These are phyloP conservation scores for Hemisphaericaspora nanyangensis DNA, from an alignment of 805 yeast species.

Conservation along the genomic window DNA sequence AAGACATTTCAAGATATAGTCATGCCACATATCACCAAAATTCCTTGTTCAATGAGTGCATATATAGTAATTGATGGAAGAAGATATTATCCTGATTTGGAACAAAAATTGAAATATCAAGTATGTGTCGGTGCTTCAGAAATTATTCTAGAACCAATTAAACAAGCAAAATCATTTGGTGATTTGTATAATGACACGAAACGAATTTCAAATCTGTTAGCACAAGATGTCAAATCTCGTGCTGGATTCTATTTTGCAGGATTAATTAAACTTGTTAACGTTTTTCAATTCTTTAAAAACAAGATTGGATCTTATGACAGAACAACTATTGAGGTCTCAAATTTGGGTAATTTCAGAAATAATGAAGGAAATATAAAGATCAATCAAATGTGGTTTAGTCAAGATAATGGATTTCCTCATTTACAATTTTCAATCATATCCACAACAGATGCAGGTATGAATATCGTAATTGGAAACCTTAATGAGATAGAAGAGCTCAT, in stretches of 20 bases:
- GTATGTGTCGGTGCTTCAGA: slow-evolving; percentile 11
- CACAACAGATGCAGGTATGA: slow-evolving; percentile 14
- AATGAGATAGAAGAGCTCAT: slow-evolving; percentile 8
- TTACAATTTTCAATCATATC: slow-evolving; percentile 12
- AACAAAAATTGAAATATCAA: slow-evolving; percentile 5
- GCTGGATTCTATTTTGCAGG: slow-evolving; percentile 11
- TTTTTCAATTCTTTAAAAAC: slow-evolving; percentile 7
- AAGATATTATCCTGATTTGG: slow-evolving; percentile 12
- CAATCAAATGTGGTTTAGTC: slow-evolving; percentile 16
- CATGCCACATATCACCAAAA: slow-evolving; percentile 5
- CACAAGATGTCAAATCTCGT: slow-evolving; percentile 7
- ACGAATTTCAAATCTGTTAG: not conserved
- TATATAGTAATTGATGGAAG: slow-evolving; percentile 14
- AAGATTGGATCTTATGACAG: slow-evolving; percentile 10
- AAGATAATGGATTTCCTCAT: slow-evolving; percentile 13
- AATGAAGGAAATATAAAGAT: slow-evolving; percentile 7
- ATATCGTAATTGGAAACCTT: slow-evolving; percentile 12
- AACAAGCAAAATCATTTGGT: not conserved
- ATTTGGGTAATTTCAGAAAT: slow-evolving; percentile 14
- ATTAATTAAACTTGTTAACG: slow-evolving; percentile 10
- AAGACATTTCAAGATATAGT: slow-evolving; percentile 12
- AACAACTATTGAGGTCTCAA: slow-evolving; percentile 16
- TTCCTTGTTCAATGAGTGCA: not conserved
- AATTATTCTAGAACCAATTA: slow-evolving; percentile 7
- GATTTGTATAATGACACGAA: not conserved